Base-by-base conservation (phyloP, 768 basidiomycete genomes). In the Tricholoma flavovirens region DNA sequence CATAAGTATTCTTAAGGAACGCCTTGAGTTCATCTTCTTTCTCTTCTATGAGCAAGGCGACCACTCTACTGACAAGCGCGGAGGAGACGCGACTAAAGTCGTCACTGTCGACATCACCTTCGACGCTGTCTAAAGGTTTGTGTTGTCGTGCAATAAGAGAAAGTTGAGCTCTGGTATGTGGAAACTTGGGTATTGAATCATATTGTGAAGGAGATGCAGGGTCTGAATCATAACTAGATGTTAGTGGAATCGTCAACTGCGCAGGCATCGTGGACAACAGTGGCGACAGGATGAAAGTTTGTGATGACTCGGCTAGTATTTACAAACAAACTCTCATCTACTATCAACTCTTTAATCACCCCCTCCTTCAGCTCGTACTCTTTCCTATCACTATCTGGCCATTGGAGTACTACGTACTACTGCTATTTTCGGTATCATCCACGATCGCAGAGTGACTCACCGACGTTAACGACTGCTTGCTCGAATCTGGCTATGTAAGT, bases 11-110 rank as follows among this genome's bases (percentile, higher is more conserved):
- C 71, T 83, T 88, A 56, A 97, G 78, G 33, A 93, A 64, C 0
- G 68, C 63, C 71, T 95, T 94, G 65, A 96, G 83, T 49, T 84
- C 83, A 54, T 96, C 94, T 71, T 94, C 94, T 56, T 87, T 83
- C 71, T 98, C 94, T 52, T 86, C 83, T 29, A 81, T 82, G 36
- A 97, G 80, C 51, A 91, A 73, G 2, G 75, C 73, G 22, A 88
- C 88, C 3, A 95, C 87, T 64, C 77, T 77, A 64, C 77, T 81
- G n/a, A 95, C 81, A 8, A 94, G 70, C 33, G 76, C 71, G 4
- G 83, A 76, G 42, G 78, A 81, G 43, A 93, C 83, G 30, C 74
- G 71, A 55, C 73, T 74, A 46, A 71, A 70, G 49, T 76, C 75
- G 45, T 87, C 85, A 15, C 63, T 65, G 61, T 87, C 84, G 24